Conservation (phyloP, 2,329 filamentous ascomycete genomes). For the Camillea tinctor region DNA sequence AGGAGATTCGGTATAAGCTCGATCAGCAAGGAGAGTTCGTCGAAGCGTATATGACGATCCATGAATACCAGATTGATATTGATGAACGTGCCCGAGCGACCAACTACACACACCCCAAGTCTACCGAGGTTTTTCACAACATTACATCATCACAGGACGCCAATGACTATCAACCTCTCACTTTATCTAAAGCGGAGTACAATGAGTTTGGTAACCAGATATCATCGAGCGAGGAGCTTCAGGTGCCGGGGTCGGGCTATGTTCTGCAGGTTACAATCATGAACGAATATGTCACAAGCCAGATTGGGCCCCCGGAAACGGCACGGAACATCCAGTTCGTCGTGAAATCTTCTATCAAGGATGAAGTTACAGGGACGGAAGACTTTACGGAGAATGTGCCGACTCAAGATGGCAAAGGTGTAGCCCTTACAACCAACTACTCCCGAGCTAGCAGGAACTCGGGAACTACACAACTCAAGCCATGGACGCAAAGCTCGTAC, state of each 20-base stretch:
- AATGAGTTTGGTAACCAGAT: background rate
- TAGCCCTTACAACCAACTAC: no score
- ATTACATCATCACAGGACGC: background rate
- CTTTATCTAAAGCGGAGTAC: background rate
- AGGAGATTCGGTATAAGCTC: background rate
- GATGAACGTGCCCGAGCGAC: background rate
- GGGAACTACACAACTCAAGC: background rate
- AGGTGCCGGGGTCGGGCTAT: background rate
- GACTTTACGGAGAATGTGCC: no score
- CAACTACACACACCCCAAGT: background rate
- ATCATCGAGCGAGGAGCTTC: background rate
- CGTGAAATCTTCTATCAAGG: no score
- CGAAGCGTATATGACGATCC: background rate
- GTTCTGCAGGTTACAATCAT: background rate
- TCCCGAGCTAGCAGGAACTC: no score
- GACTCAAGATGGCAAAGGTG: no score
- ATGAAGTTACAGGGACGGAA: no score
- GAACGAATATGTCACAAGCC: background rate
- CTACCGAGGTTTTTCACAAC: background rate
- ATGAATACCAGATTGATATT: background rate
- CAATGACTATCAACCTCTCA: background rate
- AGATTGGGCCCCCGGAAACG: no score
- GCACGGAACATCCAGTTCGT: no score
- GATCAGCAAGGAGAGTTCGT: background rate
- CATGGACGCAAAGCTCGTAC: background rate